Conservation (phyloP, 2,329 filamentous ascomycete species). For the Bipolaris victoriae region DNA sequence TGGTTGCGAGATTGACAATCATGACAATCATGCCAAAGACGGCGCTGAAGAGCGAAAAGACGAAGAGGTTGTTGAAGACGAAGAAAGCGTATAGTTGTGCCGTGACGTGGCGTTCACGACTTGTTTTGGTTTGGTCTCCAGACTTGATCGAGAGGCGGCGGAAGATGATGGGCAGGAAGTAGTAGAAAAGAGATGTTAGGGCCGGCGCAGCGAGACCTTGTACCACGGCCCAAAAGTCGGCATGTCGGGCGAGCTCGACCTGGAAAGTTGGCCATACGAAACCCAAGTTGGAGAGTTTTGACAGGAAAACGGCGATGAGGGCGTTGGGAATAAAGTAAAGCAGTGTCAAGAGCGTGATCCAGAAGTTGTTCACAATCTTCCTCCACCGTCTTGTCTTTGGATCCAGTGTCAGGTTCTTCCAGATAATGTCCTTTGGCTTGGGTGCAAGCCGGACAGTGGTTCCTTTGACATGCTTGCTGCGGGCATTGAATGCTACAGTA, state of each 20-base stretch:
- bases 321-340: slow-evolving; percentile 93
- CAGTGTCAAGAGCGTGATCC: slow-evolving; percentile 80
- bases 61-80: slow-evolving; percentile 92
- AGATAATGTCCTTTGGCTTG: slow-evolving; percentile 89
- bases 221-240: slow-evolving; percentile 78
- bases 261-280: slow-evolving; percentile 80
- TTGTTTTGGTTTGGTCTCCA: slow-evolving; percentile 90
- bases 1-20: slow-evolving; percentile 64
- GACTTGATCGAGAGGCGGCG: slow-evolving; percentile 81
- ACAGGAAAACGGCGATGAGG: slow-evolving; percentile 90
- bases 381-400: slow-evolving; percentile 73
- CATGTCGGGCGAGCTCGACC: slow-evolving; percentile 65
- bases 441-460: slow-evolving; percentile 81
- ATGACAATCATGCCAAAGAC: slow-evolving; percentile 74
- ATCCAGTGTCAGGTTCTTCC: slow-evolving; percentile 85
- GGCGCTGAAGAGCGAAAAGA: slow-evolving; percentile 90
- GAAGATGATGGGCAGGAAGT: slow-evolving; percentile 89
- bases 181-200: slow-evolving; percentile 83
- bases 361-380: slow-evolving; percentile 79
- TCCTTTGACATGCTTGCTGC: slow-evolving; percentile 80
- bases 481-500: slow-evolving; percentile 79
- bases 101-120: slow-evolving; percentile 87
- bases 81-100: slow-evolving; percentile 94
- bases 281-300: slow-evolving; percentile 82
- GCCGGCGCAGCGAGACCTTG: slow-evolving; percentile 92